These are phyloP conservation scores for Lumnitzera littorea DNA, from an alignment of 345 rosid species.

Conservation along the genomic window DNA sequence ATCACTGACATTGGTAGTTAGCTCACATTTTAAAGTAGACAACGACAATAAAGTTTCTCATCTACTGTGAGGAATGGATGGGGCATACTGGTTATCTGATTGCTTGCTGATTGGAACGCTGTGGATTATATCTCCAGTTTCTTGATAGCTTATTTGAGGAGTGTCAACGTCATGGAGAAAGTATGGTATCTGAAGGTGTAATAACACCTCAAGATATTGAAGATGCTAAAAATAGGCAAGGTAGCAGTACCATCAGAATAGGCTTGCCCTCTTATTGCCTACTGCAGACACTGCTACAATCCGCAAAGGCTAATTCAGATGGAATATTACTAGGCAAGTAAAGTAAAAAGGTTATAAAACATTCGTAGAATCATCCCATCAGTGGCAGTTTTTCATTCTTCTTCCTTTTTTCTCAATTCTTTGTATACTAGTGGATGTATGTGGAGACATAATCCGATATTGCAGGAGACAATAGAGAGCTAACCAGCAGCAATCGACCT, in stretches of 20 bases:
- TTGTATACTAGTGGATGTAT: not conserved
- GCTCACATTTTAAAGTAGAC: too few species aligned
- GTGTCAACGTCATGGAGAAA: conserved; percentile 55
- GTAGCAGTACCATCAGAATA: conserved; percentile 54
- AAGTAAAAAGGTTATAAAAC: conserved; percentile 7
- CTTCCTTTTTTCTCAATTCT: not conserved
- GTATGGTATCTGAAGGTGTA: conserved; percentile 55
- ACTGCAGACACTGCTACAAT: conserved; percentile 55
- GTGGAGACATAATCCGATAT: not conserved
- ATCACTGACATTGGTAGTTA: too few species aligned
- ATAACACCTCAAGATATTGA: conserved; percentile 64
- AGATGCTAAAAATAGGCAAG: conserved; percentile 57
- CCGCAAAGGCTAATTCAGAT: conserved; percentile 45
- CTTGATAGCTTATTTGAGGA: conserved; percentile 54
- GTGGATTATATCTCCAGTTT: conserved; percentile 29
- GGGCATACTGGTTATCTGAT: too few species aligned
- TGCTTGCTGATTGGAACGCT: conserved; percentile 7
- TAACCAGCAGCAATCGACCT: conserved; percentile 66
- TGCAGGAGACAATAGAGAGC: conserved; percentile 60
- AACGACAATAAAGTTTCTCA: too few species aligned
- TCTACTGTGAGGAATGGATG: too few species aligned
- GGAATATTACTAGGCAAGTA: conserved; percentile 36
- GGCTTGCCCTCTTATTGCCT: conserved; percentile 69
- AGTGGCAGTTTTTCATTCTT: not conserved
- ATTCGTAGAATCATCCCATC: not conserved